Conservation (phyloP, 495 filamentous ascomycete genomes). For the Darksidea phi region DNA sequence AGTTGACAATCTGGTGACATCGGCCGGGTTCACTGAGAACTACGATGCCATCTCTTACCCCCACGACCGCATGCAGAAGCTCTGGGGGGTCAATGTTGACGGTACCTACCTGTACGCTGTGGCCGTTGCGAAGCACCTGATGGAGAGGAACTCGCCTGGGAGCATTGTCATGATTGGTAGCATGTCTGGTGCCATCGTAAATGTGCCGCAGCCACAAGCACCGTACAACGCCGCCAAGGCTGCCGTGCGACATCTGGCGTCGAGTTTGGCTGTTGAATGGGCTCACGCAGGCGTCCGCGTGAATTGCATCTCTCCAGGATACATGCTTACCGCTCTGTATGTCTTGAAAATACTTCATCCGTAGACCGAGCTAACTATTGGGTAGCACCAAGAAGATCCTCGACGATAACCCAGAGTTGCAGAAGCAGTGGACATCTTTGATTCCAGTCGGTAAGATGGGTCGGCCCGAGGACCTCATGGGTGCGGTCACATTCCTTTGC, state of each 20-base stretch:
- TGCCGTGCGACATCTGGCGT: constrained; percentile 77
- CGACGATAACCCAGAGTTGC: constrained; percentile 84
- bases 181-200: constrained; percentile 92
- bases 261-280: constrained; percentile 86
- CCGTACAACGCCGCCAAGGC: constrained; percentile 91
- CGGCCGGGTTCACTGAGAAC: constrained; percentile 95
- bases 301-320: constrained; percentile 88
- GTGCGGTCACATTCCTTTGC: constrained; percentile 83
- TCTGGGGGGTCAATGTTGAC: constrained; percentile 93
- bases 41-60: constrained; percentile 87
- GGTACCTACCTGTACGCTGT: constrained; percentile 89
- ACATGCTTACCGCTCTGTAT: constrained; percentile 92
- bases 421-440: constrained; percentile 81
- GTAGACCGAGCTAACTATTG: constrained; percentile 4
- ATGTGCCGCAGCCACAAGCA: constrained; percentile 89
- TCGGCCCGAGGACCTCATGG: constrained; percentile 87
- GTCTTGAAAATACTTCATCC: constrained; percentile 30
- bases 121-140: constrained; percentile 82
- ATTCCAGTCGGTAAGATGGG: constrained; percentile 94
- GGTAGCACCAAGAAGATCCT: constrained; percentile 87
- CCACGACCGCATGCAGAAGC: constrained; percentile 80
- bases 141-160: constrained; percentile 73
- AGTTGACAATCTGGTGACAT: constrained; percentile 91
- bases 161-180: constrained; percentile 93
- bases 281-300: constrained; percentile 79